Evolutionary conservation across 352 stramenopile genomes (phyloP), one percentile per base, ranked within the genome.

Genomic region (Phytophthora megakarya): DNA sequence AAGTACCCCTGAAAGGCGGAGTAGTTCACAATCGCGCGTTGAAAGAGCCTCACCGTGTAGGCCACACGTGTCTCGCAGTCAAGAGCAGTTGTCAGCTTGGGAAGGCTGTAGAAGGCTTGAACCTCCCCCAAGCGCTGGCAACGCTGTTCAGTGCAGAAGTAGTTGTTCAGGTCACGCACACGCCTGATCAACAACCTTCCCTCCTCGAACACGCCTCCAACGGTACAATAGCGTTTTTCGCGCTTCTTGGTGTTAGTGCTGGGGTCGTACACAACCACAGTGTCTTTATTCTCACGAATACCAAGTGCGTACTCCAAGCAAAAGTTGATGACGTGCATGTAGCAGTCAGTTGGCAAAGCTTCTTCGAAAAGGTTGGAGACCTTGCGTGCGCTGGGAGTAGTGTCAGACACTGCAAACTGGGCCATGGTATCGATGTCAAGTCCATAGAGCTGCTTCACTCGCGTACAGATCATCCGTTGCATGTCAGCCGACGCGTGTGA

Each of bases 11-110:
- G 2, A 10, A 60, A 60, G 7, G 40, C 58, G 3, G 48, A 26
- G 48, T 53, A 66, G 40, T 60, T 66, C 47, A 60, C 0, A 23
- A 66, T 55, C 7, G 30, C 21, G 13, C 30, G 0, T 32, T 53
- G 40, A 33, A 66, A 60, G 1, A 53, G 18, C 18, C 47, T 54
- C 12, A 60, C 58, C 1, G 58, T 60, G 3, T 43, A 66, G 15
- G 30, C 45, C 8, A 64, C 55, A 7, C 45, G 47, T 3, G 58
- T 66, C n/a, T 60, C 58, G 23, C 40, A 66, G 32, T 60, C 58
- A 0, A 66, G n/a, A 0, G n/a, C 42, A 9, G 40, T 39, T 19
- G 7, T 12, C 12, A 50, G 1, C 28, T 42, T 45, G 5, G 40
- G 40, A 9, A 60, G 18, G 18, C 47, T 23, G 12, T 28, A 66